phyloP scores from a whole-genome alignment of 495 filamentous ascomycete species.

The Tuber microsphaerosporum region DNA sequence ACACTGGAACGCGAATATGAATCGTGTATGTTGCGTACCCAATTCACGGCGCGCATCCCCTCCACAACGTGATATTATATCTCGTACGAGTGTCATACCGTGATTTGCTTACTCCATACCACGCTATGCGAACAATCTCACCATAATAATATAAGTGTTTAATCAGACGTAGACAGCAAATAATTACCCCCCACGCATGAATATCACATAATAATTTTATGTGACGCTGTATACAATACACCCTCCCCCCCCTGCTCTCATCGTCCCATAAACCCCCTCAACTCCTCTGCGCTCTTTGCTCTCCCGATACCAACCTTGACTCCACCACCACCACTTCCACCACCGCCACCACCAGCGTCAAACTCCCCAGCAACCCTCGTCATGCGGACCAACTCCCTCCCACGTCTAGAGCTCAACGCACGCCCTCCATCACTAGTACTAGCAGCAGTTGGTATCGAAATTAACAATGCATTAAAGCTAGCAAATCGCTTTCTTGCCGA shows the following conservation, averaged over 20 bases:
- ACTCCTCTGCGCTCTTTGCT: conserved; percentile 31
- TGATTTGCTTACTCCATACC: neutral
- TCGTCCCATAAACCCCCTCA: conserved; percentile 19
- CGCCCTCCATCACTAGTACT: neutral
- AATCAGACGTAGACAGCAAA: neutral
- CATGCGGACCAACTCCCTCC: conserved; percentile 21
- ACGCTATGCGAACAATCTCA: neutral
- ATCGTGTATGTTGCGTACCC: neutral
- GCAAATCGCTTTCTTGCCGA: conserved; percentile 7
- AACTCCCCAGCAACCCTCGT: conserved; percentile 19
- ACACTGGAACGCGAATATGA: neutral
- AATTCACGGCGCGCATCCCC: neutral
- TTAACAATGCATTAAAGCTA: neutral
- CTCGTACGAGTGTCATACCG: neutral
- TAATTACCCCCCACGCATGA: neutral
- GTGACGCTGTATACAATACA: neutral
- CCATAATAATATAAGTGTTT: neutral
- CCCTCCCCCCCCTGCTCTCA: neutral
- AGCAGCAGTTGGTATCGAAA: neutral
- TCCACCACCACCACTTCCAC: neutral
- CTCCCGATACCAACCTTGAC: conserved; percentile 24
- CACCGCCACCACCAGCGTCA: neutral
- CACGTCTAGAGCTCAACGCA: conserved; percentile 4
- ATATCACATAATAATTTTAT: neutral
- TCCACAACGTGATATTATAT: neutral